Evolutionary conservation across 805 yeast species (phyloP).

Genomic region (Barnettozyma siamensis): DNA sequence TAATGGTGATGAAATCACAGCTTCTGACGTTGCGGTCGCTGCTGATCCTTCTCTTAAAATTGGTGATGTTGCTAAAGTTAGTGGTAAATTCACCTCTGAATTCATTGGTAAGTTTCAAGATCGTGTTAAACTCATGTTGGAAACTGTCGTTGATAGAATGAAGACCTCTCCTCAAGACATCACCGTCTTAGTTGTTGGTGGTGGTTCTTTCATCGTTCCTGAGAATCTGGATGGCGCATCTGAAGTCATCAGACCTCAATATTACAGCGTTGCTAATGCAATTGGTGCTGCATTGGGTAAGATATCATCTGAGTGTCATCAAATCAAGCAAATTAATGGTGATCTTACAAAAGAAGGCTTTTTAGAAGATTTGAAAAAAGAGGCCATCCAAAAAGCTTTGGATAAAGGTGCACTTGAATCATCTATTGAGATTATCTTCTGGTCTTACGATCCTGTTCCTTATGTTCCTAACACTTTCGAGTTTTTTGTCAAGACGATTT

Average conservation of each 20-base stretch:
- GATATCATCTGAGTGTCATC: constrained; percentile 8
- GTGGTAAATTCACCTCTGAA: constrained; percentile 17
- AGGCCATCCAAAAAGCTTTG: constrained; percentile 19
- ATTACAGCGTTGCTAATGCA: constrained; percentile 43
- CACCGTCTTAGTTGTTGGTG: constrained; percentile 43
- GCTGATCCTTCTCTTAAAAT: constrained; percentile 12
- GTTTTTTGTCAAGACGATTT: constrained; percentile 17
- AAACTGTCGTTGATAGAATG: constrained; percentile 38
- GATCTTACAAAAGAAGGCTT: constrained; percentile 14
- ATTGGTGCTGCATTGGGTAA: constrained; percentile 39
- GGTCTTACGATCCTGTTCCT: constrained; percentile 25
- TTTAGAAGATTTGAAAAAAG: constrained; percentile 18
- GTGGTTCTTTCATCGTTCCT: constrained; percentile 44
- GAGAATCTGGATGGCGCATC: constrained; percentile 35
- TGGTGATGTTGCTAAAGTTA: constrained; percentile 17
- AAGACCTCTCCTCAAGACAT: constrained; percentile 40
- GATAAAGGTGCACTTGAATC: constrained; percentile 24
- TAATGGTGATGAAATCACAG: constrained; percentile 37
- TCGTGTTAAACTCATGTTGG: constrained; percentile 17
- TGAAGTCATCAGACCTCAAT: constrained; percentile 38
- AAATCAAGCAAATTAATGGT: constrained; percentile 8
- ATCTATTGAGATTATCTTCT: constrained; percentile 23
- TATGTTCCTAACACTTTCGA: constrained; percentile 27
- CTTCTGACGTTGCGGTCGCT: constrained; percentile 33
- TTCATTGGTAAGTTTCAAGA: constrained; percentile 16